Evolutionary conservation across 345 rosid species (phyloP).

Genomic region (Lagerstroemia speciosa): DNA sequence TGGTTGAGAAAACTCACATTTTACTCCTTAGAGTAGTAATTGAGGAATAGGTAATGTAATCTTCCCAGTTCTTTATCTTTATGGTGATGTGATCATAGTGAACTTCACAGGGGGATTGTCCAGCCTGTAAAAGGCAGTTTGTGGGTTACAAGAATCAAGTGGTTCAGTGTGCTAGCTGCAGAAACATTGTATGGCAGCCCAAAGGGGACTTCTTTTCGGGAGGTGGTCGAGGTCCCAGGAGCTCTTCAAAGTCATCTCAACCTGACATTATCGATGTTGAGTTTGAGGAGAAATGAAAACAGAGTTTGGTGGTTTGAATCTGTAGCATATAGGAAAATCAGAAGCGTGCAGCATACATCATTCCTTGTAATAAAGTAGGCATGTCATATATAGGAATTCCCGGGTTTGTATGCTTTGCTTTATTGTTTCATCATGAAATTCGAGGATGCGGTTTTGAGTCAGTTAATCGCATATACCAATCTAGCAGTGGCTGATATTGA

Average conservation of each 20-base stretch:
- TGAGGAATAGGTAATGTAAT: neutral
- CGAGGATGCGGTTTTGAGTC: too few relatives aligned
- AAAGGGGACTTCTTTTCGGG: conserved; percentile 58
- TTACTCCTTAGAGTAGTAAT: neutral
- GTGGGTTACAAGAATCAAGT: conserved; percentile 73
- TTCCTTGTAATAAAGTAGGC: conserved; percentile 1
- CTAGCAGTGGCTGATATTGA: too few relatives aligned
- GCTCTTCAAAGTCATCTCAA: conserved; percentile 40
- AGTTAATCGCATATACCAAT: too few relatives aligned
- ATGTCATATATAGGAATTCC: neutral
- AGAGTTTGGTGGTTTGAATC: conserved; percentile 2
- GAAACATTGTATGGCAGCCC: conserved; percentile 95
- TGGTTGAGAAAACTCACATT: neutral
- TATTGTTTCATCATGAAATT: too few relatives aligned
- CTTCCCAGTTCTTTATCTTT: neutral
- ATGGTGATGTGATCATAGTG: neutral
- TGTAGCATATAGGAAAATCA: neutral
- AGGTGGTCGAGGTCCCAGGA: conserved; percentile 26
- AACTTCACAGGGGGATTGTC: conserved; percentile 66
- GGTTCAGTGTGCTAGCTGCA: conserved; percentile 63
- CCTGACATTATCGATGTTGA: conserved; percentile 76
- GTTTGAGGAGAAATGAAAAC: conserved; percentile 62
- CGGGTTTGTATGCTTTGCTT: neutral
- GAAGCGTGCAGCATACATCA: neutral
- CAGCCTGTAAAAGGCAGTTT: conserved; percentile 85